A percentile compares a stretch with the other conserved stretches of the same genome.
Evolutionary conservation across 2,329 filamentous ascomycete genomes (phyloP).

Genomic region (Penicillium sp.): DNA sequence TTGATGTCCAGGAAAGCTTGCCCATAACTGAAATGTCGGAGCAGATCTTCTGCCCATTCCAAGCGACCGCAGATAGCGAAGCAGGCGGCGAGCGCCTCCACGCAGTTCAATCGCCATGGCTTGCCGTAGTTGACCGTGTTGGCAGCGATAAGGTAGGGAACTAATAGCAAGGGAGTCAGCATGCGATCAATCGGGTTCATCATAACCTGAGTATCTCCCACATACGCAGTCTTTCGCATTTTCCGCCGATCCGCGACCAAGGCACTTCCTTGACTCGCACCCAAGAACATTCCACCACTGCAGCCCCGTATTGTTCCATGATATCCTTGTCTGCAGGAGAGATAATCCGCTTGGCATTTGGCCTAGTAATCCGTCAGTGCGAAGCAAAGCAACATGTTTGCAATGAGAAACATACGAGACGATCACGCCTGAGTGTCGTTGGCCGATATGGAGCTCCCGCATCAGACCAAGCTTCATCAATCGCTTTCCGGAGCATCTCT

Average conservation of each 20-base stretch:
- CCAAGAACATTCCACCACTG: slow-evolving; percentile 97
- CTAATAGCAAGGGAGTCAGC: slow-evolving; percentile 23
- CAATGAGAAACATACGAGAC: slow-evolving; percentile 59
- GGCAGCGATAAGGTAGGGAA: slow-evolving; percentile 93
- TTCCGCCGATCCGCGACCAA: slow-evolving; percentile 86
- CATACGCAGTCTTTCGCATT: slow-evolving; percentile 72
- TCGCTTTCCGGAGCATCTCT: slow-evolving; percentile 91
- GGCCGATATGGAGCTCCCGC: slow-evolving; percentile 85
- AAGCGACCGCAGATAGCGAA: slow-evolving; percentile 88
- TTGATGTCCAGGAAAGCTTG: slow-evolving; percentile 89
- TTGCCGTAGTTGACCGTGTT: slow-evolving; percentile 97
- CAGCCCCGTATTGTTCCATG: slow-evolving; percentile 83
- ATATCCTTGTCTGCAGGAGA: slow-evolving; percentile 78
- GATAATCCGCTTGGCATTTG: slow-evolving; percentile 82
- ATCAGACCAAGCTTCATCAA: slow-evolving; percentile 90
- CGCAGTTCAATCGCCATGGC: slow-evolving; percentile 92
- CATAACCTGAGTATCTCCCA: slow-evolving; percentile 4
- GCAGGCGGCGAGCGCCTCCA: slow-evolving; percentile 86
- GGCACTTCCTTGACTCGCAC: slow-evolving; percentile 87
- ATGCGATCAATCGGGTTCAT: not conserved
- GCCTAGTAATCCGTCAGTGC: slow-evolving; percentile 40
- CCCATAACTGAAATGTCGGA: slow-evolving; percentile 85
- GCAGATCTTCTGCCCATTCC: slow-evolving; percentile 83
- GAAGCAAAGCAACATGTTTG: not conserved
- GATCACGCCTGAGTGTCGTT: slow-evolving; percentile 87